Evolutionary conservation across 345 rosid species (phyloP).

Genomic region (Populus pruinosa): DNA sequence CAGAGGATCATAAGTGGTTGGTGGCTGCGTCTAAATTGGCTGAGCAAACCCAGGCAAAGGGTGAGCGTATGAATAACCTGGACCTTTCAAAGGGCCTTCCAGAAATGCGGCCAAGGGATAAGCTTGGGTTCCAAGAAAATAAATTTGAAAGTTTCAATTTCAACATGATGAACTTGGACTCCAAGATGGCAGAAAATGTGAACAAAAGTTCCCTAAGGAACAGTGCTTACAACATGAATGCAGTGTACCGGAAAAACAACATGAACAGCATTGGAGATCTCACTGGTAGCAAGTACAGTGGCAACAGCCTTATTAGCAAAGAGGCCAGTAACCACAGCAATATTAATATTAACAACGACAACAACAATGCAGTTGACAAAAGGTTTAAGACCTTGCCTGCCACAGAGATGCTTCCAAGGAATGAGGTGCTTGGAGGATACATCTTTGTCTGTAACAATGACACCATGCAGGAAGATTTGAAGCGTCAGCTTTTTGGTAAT

Average conservation of each 20-base stretch:
- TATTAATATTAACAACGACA: slow-evolving; percentile 36
- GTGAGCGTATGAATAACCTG: slow-evolving; percentile 83
- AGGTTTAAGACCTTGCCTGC: slow-evolving; percentile 95
- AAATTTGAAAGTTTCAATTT: slow-evolving; percentile 65
- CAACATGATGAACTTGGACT: slow-evolving; percentile 75
- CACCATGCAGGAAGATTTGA: slow-evolving; percentile 97
- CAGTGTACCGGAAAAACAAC: slow-evolving; percentile 63
- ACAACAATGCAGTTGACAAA: slow-evolving; percentile 50
- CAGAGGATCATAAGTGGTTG: slow-evolving; percentile 88
- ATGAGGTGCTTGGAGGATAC: slow-evolving; percentile 98
- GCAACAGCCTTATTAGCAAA: slow-evolving; percentile 50
- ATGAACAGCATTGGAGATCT: slow-evolving; percentile 43
- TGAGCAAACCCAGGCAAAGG: slow-evolving; percentile 75
- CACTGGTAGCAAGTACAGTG: slow-evolving; percentile 57
- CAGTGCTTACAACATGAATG: slow-evolving; percentile 56
- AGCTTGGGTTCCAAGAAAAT: slow-evolving; percentile 70
- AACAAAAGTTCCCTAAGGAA: slow-evolving; percentile 55
- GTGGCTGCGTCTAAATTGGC: slow-evolving; percentile 86
- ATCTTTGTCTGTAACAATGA: slow-evolving; percentile 98
- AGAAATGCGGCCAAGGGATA: slow-evolving; percentile 61
- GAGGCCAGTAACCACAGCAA: slow-evolving; percentile 43
- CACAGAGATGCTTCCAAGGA: slow-evolving; percentile 82
- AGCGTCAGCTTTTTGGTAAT: slow-evolving; percentile 90
- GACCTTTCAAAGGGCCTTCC: slow-evolving; percentile 71
- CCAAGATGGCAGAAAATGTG: slow-evolving; percentile 48